A percentile compares a stretch with the other conserved stretches of the same genome.
phyloP scores from a whole-genome alignment of 495 filamentous ascomycete species.

The Cladorrhinum samala region DNA sequence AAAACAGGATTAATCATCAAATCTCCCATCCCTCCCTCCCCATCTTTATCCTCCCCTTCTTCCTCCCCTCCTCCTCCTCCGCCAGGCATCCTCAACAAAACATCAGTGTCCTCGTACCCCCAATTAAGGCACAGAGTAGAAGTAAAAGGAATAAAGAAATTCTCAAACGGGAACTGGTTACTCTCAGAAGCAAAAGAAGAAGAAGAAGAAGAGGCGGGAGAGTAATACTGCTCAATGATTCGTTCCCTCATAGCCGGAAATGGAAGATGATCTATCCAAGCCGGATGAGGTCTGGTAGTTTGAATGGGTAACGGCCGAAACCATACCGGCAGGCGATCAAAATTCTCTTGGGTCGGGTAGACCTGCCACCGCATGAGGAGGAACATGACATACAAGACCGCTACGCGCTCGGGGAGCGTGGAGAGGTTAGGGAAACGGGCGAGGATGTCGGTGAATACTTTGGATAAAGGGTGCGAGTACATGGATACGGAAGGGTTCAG shows the following conservation, averaged over 20 bases:
- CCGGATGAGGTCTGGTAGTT: slow-evolving; percentile 56
- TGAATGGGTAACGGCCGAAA: slow-evolving; percentile 56
- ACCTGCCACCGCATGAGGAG: slow-evolving; percentile 80
- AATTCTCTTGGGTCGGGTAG: slow-evolving; percentile 65
- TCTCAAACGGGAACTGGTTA: slow-evolving; percentile 52
- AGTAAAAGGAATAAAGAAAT: slow-evolving; percentile 75
- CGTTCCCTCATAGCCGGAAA: slow-evolving; percentile 68
- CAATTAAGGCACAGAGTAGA: slow-evolving; percentile 67
- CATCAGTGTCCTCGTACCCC: slow-evolving; percentile 64
- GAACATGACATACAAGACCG: slow-evolving; percentile 76
- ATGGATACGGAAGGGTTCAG: slow-evolving; percentile 57
- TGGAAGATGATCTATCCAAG: slow-evolving; percentile 73
- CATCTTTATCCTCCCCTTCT: not conserved
- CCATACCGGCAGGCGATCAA: slow-evolving; percentile 63
- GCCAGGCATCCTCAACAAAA: slow-evolving; percentile 47
- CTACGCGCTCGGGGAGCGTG: slow-evolving; percentile 67
- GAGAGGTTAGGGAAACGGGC: slow-evolving; percentile 64
- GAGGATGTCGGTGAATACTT: slow-evolving; percentile 76
- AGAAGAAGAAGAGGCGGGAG: no score
- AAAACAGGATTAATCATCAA: slow-evolving; percentile 74
- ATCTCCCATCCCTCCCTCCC: slow-evolving; percentile 26
- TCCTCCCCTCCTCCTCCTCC: not conserved
- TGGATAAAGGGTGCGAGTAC: slow-evolving; percentile 67
- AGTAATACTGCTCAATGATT: slow-evolving; percentile 44
- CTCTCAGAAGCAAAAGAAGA: slow-evolving; percentile 30